Evolutionary conservation across 352 stramenopile genomes (phyloP), one percentile per base, ranked within the genome.

Genomic region (Phytophthora constricta): DNA sequence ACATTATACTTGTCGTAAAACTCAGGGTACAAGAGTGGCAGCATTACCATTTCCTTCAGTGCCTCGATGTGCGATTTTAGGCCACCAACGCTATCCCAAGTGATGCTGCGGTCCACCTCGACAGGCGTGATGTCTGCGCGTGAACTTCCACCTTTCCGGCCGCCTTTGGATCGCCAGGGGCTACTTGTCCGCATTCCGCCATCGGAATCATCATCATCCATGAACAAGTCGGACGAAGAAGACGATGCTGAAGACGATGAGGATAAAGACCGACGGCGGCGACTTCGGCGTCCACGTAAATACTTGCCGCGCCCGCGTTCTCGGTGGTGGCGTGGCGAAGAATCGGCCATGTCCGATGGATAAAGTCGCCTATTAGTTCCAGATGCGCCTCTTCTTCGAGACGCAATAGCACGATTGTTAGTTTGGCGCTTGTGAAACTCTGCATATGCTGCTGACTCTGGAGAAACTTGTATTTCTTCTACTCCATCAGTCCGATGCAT

Each of bases 21-120:
- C 67, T 98, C 92, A 0, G 93, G 93, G 58, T 98, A 98, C 27
- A 98, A 55, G 46, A 98, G 62, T 8, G 93, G 93, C 14, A 98
- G 80, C 78, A 98, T 85, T 10, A 98, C 89, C 93, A 98, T 98
- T 76, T 98, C 93, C 66, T 98, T 97, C 57, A 98, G 76, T 23
- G 90, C 84, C 49, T 92, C 77, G 27, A 98, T 93, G 58, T 98
- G 93, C 19, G 80, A 77, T 37, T 87, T 79, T 13, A 97, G 68
- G 0, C 92, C 92, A 2, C 92, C 92, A 14, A 97, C 77, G 39
- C 77, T 93, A 19, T 93, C 85, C 90, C 90, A 97, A 4, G 77
- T 95, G 43, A 97, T 82, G 37, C 77, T 91, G 31, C 71, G 58
- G 54, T 97, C 89, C 8, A 97, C 77, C 72, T 94, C 81, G 1